Base-by-base conservation (phyloP, 1,284 basidiomycete genomes). In the Phylloporus sp. region DNA sequence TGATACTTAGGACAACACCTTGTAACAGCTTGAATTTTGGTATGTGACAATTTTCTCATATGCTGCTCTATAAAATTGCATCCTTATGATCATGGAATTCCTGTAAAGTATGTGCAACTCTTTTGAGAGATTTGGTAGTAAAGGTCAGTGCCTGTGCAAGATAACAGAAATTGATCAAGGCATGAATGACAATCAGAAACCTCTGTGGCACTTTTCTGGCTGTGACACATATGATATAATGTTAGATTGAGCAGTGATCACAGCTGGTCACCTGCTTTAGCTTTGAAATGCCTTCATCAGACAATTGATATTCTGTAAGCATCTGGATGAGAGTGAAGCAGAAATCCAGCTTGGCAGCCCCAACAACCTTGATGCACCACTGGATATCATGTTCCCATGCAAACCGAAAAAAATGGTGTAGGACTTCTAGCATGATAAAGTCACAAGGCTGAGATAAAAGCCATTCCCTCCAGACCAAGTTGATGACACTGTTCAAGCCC, bases 11-110 rank as follows among this genome's bases (percentile, higher is more conserved):
- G n/a, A n/a, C n/a, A n/a, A n/a, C n/a, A n/a, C n/a, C n/a, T n/a
- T n/a, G n/a, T n/a, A n/a, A n/a, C n/a, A n/a, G n/a, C n/a, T n/a
- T n/a, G n/a, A n/a, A n/a, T 2, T 64, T 61, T 6, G 52, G 62
- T 4, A 69, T 66, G 2, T 45, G 25, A 56, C 64, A 69, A 32
- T 62, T 29, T 17, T 61, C 19, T 37, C 39, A 6, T 17, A 23
- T 20, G 5, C 53, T 23, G n/a, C n/a, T 20, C n/a, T 29, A 20
- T 25, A 63, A 7, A 25, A 68, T 68, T 4, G 53, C 27, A 5
- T 60, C 61, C 27, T 70, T 69, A 37, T 70, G 14, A 15, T 69
- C 19, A n/a, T 70, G 61, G 41, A 70, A 70, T 6, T 63, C 67
- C 27, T 68, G 27, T 1, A 70, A 62, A 5, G 66, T 58, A n/a